phyloP scores from a whole-genome alignment of 306 rosid genomes.

The Sophora flavescens region DNA sequence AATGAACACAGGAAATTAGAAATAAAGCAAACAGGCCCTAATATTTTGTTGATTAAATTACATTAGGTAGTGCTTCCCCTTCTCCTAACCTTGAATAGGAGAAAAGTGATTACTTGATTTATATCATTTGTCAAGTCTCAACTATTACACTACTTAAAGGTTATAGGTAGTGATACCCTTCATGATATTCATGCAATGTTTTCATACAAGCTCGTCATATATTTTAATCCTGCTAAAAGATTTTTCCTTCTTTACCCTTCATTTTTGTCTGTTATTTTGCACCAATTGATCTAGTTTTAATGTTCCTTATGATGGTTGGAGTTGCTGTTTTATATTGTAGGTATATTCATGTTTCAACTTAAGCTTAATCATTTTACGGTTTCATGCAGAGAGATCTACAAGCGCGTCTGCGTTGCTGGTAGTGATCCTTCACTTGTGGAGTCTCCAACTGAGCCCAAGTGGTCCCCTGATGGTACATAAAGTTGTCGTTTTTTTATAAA shows the following conservation, averaged over 20 bases:
- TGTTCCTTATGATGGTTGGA: slow-evolving; percentile 6
- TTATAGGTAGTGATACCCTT: slow-evolving; percentile 24
- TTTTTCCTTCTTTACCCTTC: slow-evolving; percentile 10
- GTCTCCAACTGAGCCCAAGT: slow-evolving; percentile 96
- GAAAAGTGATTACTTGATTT: slow-evolving; percentile 26
- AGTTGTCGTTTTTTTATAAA: slow-evolving; percentile 20
- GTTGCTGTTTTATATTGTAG: slow-evolving; percentile 14
- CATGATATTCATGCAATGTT: slow-evolving; percentile 27
- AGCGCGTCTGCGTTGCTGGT: slow-evolving; percentile 78
- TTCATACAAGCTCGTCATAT: slow-evolving; percentile 13
- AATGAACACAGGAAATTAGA: too few relatives aligned
- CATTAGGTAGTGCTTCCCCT: background rate
- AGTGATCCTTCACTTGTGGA: slow-evolving; percentile 71
- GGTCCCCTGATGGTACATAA: slow-evolving; percentile 82
- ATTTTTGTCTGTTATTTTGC: slow-evolving; percentile 28
- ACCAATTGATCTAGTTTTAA: slow-evolving; percentile 12
- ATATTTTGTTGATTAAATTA: slow-evolving; percentile 19
- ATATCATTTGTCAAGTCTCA: slow-evolving; percentile 34
- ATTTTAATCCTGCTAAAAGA: slow-evolving; percentile 19
- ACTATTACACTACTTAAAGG: slow-evolving; percentile 20
- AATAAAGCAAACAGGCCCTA: background rate
- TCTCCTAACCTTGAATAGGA: slow-evolving; percentile 19
- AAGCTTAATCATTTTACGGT: slow-evolving; percentile 37
- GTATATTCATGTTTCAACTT: slow-evolving; percentile 27
- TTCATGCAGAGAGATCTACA: slow-evolving; percentile 69